These are phyloP conservation scores for Xylaria digitata DNA, from an alignment of 2,329 filamentous ascomycete species.

Conservation along the genomic window DNA sequence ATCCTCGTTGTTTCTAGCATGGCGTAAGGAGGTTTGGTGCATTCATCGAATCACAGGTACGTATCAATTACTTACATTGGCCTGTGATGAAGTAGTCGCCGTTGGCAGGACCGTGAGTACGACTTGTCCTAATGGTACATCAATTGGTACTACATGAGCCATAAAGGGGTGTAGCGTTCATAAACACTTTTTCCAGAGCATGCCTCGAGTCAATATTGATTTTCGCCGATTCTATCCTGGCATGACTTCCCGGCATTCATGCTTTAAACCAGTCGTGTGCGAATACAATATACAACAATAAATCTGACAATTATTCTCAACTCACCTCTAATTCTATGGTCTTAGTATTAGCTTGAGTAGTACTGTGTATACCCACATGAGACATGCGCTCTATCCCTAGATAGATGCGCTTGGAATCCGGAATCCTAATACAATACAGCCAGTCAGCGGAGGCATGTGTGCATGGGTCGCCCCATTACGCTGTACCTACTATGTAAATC, in stretches of 20 bases:
- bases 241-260: background rate
- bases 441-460: slow-evolving; percentile 24
- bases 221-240: background rate
- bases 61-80: slow-evolving; percentile 14
- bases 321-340: slow-evolving; percentile 7
- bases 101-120: background rate
- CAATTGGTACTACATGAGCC: slow-evolving; percentile 5
- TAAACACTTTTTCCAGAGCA: background rate
- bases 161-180: background rate
- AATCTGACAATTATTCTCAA: background rate
- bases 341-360: slow-evolving; percentile 11
- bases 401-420: slow-evolving; percentile 27
- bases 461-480: slow-evolving; percentile 34
- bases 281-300: slow-evolving; percentile 6
- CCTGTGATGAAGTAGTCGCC: slow-evolving; percentile 6
- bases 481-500: slow-evolving; percentile 19
- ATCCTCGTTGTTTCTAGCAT: background rate
- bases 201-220: background rate
- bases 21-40: background rate
- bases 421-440: slow-evolving; percentile 14
- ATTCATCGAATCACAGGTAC: slow-evolving; percentile 5
- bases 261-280: background rate
- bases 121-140: background rate
- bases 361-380: slow-evolving; percentile 25
- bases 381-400: slow-evolving; percentile 19